A percentile compares a stretch with the other conserved stretches of the same genome.
These are phyloP conservation scores for Nectriaceae sp. DNA, from an alignment of 2,329 filamentous ascomycete species.

Conservation along the genomic window DNA sequence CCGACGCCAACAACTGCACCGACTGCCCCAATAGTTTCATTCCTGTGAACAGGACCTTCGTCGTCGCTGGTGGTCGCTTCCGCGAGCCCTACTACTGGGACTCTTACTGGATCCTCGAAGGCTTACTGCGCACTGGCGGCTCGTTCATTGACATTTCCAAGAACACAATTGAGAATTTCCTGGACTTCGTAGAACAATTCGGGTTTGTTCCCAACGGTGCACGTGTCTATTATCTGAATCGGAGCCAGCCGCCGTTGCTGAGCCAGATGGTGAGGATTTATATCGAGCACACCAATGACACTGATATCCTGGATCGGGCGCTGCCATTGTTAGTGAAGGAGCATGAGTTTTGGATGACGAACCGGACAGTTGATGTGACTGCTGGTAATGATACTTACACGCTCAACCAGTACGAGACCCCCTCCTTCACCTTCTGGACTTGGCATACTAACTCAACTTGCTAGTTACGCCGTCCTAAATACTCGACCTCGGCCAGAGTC, in stretches of 20 bases:
- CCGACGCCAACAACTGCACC: slow-evolving; percentile 52
- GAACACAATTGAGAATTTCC: slow-evolving; percentile 71
- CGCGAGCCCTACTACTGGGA: slow-evolving; percentile 74
- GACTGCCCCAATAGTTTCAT: slow-evolving; percentile 67
- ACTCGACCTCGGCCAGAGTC: slow-evolving; percentile 69
- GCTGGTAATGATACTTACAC: slow-evolving; percentile 50
- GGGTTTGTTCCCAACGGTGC: slow-evolving; percentile 71
- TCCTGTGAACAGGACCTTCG: slow-evolving; percentile 66
- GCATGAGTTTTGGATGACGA: slow-evolving; percentile 62
- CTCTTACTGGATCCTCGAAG: slow-evolving; percentile 69
- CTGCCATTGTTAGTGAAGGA: slow-evolving; percentile 65
- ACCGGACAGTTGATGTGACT: slow-evolving; percentile 58
- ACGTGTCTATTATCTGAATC: slow-evolving; percentile 67
- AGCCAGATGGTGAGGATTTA: slow-evolving; percentile 68
- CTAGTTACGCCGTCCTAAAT: slow-evolving; percentile 60
- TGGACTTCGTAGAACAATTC: slow-evolving; percentile 64
- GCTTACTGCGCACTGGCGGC: slow-evolving; percentile 64
- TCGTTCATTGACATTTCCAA: slow-evolving; percentile 63
- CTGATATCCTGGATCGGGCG: slow-evolving; percentile 59
- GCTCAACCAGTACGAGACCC: slow-evolving; percentile 53
- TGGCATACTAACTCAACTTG: background rate
- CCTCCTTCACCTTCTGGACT: background rate
- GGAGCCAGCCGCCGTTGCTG: slow-evolving; percentile 67
- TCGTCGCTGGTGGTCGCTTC: slow-evolving; percentile 72
- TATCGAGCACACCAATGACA: slow-evolving; percentile 65